These are phyloP conservation scores for Haplosporangium sp. DNA, from an alignment of 371 early-diverging fungal species.

Conservation along the genomic window DNA sequence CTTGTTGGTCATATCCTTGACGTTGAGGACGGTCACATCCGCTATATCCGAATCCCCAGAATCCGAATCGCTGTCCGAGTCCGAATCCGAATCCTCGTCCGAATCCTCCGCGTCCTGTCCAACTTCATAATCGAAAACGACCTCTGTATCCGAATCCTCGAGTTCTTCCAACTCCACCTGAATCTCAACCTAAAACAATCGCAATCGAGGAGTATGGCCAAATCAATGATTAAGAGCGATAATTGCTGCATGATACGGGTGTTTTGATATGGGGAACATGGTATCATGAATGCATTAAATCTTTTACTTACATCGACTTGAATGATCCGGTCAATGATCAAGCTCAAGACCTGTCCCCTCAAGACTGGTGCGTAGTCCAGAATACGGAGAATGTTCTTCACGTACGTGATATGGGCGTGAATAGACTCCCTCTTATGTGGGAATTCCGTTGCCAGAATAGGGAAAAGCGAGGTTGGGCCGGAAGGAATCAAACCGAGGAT, in stretches of 20 bases:
- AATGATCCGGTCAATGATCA: conserved; percentile 83
- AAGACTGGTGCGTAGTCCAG: conserved; percentile 82
- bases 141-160: conserved; percentile 75
- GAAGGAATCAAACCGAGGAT: conserved; percentile 85
- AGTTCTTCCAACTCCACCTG: conserved; percentile 93
- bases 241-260: background rate
- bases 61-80: conserved; percentile 42
- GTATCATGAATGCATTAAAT: too few species aligned
- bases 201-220: background rate
- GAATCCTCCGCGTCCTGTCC: conserved; percentile 46
- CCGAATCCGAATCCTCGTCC: conserved; percentile 42
- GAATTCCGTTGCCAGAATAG: conserved; percentile 73
- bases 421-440: conserved; percentile 83
- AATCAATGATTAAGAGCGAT: background rate
- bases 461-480: conserved; percentile 73
- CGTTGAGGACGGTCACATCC: conserved; percentile 58
- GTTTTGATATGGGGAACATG: background rate
- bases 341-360: conserved; percentile 76
- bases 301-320: conserved; percentile 83
- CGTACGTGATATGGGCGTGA: conserved; percentile 74
- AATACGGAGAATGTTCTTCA: conserved; percentile 79
- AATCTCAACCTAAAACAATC: conserved; percentile 78
- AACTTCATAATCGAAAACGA: conserved; percentile 63
- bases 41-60: conserved; percentile 50
- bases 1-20: conserved; percentile 79